Base-by-base conservation (phyloP, 192 early-diverging fungal genomes). In the Coemansia aciculifera region DNA sequence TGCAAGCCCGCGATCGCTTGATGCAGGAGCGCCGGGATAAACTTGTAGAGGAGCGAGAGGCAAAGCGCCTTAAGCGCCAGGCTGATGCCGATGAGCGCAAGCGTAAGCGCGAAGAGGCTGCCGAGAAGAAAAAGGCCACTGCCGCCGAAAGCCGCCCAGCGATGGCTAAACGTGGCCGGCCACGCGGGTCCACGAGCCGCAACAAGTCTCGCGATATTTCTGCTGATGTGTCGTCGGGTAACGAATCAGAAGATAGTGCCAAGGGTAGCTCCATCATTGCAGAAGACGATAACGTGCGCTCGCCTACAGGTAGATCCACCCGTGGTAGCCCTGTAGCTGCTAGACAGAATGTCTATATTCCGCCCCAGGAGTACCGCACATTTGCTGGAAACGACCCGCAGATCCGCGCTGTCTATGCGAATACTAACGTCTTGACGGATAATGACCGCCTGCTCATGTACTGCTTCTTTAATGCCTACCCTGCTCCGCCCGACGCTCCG, bases 401-500 rank as follows among this genome's bases (percentile, higher is more conserved):
- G 57, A 51, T 59, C 17, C 63, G 54, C 17, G 70, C 79, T 0
- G 66, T 81, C 19, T 81, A 81, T 40, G 46, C 69, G 12, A 49
- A 67, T 23, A 73, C 79, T 19, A 81, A 81, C 34, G 71, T 61
- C 36, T 43, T 81, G 29, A 64, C 59, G 1, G 79, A 81, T 31
- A 32, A 60, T 0, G 62, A 72, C 64, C 73, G 79, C 38, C 61
- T 72, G 46, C 63, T 59, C 67, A 75, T 81, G 79, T 76, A 72
- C 69, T 76, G 74, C 61, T 81, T 81, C 54, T 81, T 81, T 61
- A 76, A 69, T 36, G 61, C 62, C 24, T 62, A 40, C 37, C 43
- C 39, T 7, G 40, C 67, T 60, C 79, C 79, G 1, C 66, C 66
- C 1, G 68, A 68, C 10, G 67, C 67, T 1, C 46, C 15, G 9